Conservation (phyloP, 2,329 filamentous ascomycete species). For the Trichophyton simii region DNA sequence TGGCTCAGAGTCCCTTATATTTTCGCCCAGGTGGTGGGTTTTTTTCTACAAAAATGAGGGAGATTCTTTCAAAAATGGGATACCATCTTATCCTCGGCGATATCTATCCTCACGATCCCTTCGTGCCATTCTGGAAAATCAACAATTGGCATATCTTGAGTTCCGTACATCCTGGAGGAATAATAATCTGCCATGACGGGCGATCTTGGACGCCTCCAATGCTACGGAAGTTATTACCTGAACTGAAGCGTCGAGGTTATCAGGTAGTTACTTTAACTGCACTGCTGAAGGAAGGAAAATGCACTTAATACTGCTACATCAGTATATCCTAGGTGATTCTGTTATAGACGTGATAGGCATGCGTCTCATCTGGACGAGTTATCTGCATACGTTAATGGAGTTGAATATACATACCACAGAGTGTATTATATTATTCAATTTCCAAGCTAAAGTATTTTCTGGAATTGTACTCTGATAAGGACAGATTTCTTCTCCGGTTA, state of each 20-base stretch:
- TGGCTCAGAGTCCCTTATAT: constrained; percentile 39
- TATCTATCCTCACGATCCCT: constrained; percentile 86
- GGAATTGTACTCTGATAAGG: too few relatives aligned
- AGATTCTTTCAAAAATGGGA: constrained; percentile 45
- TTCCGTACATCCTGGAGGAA: constrained; percentile 61
- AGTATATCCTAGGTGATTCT: neutral
- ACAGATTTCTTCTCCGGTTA: too few relatives aligned
- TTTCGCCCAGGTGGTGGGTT: constrained; percentile 79
- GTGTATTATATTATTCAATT: too few relatives aligned
- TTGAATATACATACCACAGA: too few relatives aligned
- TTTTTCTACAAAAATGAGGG: constrained; percentile 60
- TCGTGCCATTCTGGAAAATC: constrained; percentile 54
- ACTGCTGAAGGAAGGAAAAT: constrained; percentile 27
- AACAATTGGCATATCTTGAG: constrained; percentile 72
- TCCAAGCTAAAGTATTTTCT: too few relatives aligned
- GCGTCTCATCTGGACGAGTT: too few relatives aligned
- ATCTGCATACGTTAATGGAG: neutral
- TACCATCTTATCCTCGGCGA: constrained; percentile 67
- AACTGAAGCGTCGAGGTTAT: constrained; percentile 58
- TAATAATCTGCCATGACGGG: constrained; percentile 78
- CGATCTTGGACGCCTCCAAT: constrained; percentile 73
- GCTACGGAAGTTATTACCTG: constrained; percentile 59
- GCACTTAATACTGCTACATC: neutral
- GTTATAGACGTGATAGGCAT: too few relatives aligned
- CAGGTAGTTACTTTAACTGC: constrained; percentile 58